Evolutionary conservation across 192 early-diverging fungal species (phyloP), one percentile per base, ranked within the genome.

Genomic region (Linnemannia schmuckeri): DNA sequence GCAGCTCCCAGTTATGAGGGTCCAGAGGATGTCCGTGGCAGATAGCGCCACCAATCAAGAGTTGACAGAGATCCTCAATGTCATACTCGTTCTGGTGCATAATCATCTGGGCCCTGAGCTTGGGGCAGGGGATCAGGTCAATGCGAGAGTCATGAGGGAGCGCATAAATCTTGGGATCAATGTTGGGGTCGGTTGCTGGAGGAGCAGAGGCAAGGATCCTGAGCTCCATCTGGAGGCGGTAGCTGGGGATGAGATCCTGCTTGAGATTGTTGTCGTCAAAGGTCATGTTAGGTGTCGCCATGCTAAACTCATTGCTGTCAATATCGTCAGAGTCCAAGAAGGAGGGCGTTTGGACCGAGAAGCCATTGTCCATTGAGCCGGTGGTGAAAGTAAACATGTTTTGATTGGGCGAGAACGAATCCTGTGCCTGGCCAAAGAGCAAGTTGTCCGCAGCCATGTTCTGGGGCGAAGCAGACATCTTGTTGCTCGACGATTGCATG

Each of bases 21-120:
- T 89, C 86, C 30, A 88, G 27, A 4, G 89, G 82, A 22, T 88
- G 85, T 33, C 89, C 89, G 15, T 89, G 89, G 77, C 89, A 89
- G 44, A 82, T 89, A 17, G 89, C 85, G 24, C 87, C 82, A 17
- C 77, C 80, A 24, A 89, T 78, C 69, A 89, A 77, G 12, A 89
- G 61, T 61, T 89, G 85, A 44, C 82, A 81, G 35, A 89, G 81
- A 27, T 89, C 82, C 41, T 88, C 82, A 66, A 89, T 81, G 69
- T 89, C 86, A 70, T 85, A 88, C 33, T 85, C 70, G 63, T 82
- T 46, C 22, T 82, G 82, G 70, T 88, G 85, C 41, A 88, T 40
- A 76, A 89, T 89, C 85, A 89, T 89, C 52, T 87, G 74, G 2
- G 89, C 84, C 6, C 89, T 49, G 2, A 89, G 79, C 40, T 89